phyloP scores from a whole-genome alignment of 2,329 filamentous ascomycete species.

The Dactylellina parvicollis region DNA sequence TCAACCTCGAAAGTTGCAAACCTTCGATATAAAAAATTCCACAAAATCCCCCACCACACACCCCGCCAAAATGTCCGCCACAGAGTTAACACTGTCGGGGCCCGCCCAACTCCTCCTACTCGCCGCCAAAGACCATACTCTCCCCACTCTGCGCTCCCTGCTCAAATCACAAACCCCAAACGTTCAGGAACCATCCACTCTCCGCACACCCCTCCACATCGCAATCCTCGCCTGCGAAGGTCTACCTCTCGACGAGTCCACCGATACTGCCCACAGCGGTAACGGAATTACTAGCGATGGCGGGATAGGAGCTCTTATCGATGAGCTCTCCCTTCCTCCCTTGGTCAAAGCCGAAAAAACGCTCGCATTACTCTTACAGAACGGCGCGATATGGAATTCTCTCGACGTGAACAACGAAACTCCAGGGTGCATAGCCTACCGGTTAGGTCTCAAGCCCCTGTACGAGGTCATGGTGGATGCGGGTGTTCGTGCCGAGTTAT shows the following conservation, averaged over 20 bases:
- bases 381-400: slow-evolving; percentile 97
- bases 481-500: slow-evolving; percentile 86
- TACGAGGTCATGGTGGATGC: slow-evolving; percentile 89
- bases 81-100: slow-evolving; percentile 12
- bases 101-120: slow-evolving; percentile 71
- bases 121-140: slow-evolving; percentile 74
- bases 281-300: slow-evolving; percentile 39
- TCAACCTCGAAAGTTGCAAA: background rate
- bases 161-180: slow-evolving; percentile 74
- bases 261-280: slow-evolving; percentile 10
- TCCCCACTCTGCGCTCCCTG: slow-evolving; percentile 73
- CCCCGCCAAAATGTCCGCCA: background rate
- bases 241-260: background rate
- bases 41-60: background rate
- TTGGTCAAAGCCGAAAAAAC: slow-evolving; percentile 73
- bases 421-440: slow-evolving; percentile 82
- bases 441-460: slow-evolving; percentile 73
- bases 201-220: slow-evolving; percentile 87
- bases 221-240: slow-evolving; percentile 79
- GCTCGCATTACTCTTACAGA: slow-evolving; percentile 79
- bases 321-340: slow-evolving; percentile 57
- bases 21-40: background rate
- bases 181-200: slow-evolving; percentile 83
- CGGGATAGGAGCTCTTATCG: background rate
- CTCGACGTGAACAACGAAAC: slow-evolving; percentile 87